A percentile compares a stretch with the other conserved stretches of the same genome.
Conservation (phyloP, 306 rosid genomes). For the Corylus americana region DNA sequence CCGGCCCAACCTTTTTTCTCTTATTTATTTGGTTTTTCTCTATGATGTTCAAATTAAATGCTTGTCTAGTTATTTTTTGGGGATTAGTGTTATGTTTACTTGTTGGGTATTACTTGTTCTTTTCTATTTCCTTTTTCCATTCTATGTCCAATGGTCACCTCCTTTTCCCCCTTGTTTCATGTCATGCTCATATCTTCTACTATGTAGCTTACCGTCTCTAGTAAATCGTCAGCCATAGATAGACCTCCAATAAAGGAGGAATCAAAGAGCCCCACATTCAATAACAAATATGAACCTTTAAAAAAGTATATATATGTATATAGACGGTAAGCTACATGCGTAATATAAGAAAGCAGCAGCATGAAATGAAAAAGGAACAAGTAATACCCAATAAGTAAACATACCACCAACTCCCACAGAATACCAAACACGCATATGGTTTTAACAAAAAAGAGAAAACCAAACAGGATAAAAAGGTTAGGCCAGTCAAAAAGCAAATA, state of each 20-base stretch:
- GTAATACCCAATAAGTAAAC: neutral
- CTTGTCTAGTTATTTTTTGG: too few relatives aligned
- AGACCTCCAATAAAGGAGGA: neutral
- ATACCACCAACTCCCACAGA: neutral
- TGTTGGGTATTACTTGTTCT: too few relatives aligned
- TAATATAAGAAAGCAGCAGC: neutral
- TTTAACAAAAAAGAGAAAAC: neutral
- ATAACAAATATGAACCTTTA: neutral
- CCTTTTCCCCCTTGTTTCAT: too few relatives aligned
- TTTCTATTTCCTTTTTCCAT: too few relatives aligned
- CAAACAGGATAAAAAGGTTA: neutral
- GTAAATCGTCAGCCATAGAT: neutral
- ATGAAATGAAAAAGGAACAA: neutral
- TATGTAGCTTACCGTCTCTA: too few relatives aligned
- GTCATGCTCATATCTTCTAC: too few relatives aligned
- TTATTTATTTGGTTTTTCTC: too few relatives aligned
- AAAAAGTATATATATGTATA: neutral
- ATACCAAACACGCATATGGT: neutral
- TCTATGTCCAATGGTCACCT: too few relatives aligned
- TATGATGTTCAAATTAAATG: too few relatives aligned
- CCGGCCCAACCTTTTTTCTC: too few relatives aligned
- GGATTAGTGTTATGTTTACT: too few relatives aligned
- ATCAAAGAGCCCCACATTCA: neutral
- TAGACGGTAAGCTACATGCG: neutral
- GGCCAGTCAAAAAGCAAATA: neutral